Percentiles rank a stretch among this genome's conserved stretches.
Evolutionary conservation across 1,284 basidiomycete genomes (phyloP).

Genomic region (Ganoderma meredithae): DNA sequence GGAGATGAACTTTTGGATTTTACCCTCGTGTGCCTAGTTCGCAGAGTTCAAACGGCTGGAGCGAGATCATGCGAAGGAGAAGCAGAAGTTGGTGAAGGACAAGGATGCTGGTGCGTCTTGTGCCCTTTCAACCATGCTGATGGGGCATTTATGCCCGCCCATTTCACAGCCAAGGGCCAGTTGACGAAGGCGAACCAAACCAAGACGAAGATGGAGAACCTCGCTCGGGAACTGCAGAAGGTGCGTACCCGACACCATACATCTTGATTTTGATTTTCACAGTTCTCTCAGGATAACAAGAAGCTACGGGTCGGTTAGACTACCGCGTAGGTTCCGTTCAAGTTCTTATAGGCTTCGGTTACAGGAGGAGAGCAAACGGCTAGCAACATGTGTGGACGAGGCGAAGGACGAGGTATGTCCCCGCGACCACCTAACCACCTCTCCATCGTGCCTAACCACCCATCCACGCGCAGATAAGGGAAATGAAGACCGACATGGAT

Average conservation of each 20-base stretch:
- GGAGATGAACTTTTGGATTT: conserved; percentile 8
- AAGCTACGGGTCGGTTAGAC: conserved; percentile 69
- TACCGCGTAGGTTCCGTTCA: not conserved
- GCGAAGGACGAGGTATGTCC: conserved; percentile 76
- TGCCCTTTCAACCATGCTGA: not conserved
- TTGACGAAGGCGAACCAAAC: conserved; percentile 85
- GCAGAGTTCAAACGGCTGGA: conserved; percentile 84
- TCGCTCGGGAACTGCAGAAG: conserved; percentile 86
- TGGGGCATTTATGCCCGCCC: conserved; percentile 6
- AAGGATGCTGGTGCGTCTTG: conserved; percentile 76
- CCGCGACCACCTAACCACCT: conserved; percentile 8
- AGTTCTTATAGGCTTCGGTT: conserved; percentile 27
- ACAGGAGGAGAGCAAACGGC: conserved; percentile 82
- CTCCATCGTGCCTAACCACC: not conserved
- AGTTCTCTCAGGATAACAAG: conserved; percentile 75
- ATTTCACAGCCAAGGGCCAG: conserved; percentile 72
- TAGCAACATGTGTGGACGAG: conserved; percentile 80
- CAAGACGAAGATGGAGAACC: conserved; percentile 86
- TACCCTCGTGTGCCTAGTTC: conserved; percentile 56
- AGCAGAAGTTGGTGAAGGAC: conserved; percentile 86
- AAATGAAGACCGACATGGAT: conserved; percentile 80
- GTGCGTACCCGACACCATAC: conserved; percentile 46
- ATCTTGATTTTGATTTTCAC: conserved; percentile 28
- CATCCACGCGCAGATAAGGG: conserved; percentile 57
- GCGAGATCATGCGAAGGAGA: conserved; percentile 86